Conservation (phyloP, 768 basidiomycete species). For the Dioszegia crocea region DNA sequence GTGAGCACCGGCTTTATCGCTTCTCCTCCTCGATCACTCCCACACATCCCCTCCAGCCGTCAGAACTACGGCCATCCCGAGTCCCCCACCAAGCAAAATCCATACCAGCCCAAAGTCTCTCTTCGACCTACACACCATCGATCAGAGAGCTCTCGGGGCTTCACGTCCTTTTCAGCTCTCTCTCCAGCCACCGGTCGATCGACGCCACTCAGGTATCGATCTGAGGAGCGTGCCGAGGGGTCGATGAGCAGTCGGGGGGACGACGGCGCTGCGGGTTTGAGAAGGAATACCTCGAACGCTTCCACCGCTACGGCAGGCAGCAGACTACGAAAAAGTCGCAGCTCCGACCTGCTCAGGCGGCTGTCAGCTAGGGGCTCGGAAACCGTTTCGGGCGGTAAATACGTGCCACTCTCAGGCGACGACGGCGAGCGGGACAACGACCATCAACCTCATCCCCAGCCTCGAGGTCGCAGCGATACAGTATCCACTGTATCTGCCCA, state of each 20-base stretch:
- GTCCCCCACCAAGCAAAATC: slow-evolving; percentile 1
- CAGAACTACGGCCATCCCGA: slow-evolving; percentile 5
- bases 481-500: slow-evolving; percentile 11
- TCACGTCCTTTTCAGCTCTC: slow-evolving; percentile 26
- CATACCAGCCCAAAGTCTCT: slow-evolving; percentile 29
- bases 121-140: slow-evolving; percentile 35
- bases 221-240: slow-evolving; percentile 3
- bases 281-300: slow-evolving; percentile 11
- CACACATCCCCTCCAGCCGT: neutral
- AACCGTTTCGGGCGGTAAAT: slow-evolving; percentile 28
- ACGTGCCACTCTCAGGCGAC: slow-evolving; percentile 27
- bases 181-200: slow-evolving; percentile 17
- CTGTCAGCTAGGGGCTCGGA: slow-evolving; percentile 16
- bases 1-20: slow-evolving; percentile 7
- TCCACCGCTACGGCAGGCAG: slow-evolving; percentile 23
- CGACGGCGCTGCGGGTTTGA: neutral
- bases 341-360: slow-evolving; percentile 23
- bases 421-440: slow-evolving; percentile 19
- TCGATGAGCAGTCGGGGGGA: neutral
- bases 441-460: neutral
- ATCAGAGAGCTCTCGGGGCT: slow-evolving; percentile 14
- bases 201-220: slow-evolving; percentile 7
- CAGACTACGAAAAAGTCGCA: slow-evolving; percentile 8
- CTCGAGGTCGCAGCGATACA: neutral
- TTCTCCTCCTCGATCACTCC: neutral